phyloP scores from a whole-genome alignment of 2,329 filamentous ascomycete species.

The Talaromyces sp. region DNA sequence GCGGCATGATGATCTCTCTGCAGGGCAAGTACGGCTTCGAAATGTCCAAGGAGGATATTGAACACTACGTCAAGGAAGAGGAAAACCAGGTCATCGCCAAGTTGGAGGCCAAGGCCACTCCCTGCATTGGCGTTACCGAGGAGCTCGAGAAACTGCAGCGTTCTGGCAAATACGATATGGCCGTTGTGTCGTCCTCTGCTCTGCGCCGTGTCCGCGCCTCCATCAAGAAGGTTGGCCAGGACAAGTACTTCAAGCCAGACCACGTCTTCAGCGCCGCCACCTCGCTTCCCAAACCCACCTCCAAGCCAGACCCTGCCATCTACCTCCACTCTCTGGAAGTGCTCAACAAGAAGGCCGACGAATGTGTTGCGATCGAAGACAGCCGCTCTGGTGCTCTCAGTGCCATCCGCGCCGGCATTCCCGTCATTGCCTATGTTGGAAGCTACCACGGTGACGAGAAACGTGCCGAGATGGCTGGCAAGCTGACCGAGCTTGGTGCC shows the following conservation, averaged over 20 bases:
- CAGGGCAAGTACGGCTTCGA: constrained; percentile 71
- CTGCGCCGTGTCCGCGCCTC: constrained; percentile 72
- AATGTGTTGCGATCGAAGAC: constrained; percentile 82
- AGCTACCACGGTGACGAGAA: constrained; percentile 60
- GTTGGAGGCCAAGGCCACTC: constrained; percentile 61
- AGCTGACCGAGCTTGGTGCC: constrained; percentile 58
- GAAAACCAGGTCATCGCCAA: constrained; percentile 80
- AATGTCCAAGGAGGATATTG: constrained; percentile 63
- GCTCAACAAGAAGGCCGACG: constrained; percentile 64
- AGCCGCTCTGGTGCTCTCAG: constrained; percentile 79
- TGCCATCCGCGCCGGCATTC: constrained; percentile 71
- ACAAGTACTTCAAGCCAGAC: constrained; percentile 71
- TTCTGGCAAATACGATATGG: constrained; percentile 62
- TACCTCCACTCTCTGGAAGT: constrained; percentile 73
- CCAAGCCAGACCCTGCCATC: constrained; percentile 86
- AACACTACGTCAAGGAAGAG: constrained; percentile 69
- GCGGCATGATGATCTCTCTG: constrained; percentile 77
- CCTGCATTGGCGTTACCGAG: constrained; percentile 64
- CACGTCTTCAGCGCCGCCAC: constrained; percentile 78
- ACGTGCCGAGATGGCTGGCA: constrained; percentile 60
- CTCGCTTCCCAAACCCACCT: constrained; percentile 71
- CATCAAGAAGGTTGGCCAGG: constrained; percentile 72
- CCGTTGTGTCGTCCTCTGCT: constrained; percentile 77
- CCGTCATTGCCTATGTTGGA: constrained; percentile 78
- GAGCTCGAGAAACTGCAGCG: constrained; percentile 62